phyloP scores from a whole-genome alignment of 805 yeast species.

The Candida railenensis region DNA sequence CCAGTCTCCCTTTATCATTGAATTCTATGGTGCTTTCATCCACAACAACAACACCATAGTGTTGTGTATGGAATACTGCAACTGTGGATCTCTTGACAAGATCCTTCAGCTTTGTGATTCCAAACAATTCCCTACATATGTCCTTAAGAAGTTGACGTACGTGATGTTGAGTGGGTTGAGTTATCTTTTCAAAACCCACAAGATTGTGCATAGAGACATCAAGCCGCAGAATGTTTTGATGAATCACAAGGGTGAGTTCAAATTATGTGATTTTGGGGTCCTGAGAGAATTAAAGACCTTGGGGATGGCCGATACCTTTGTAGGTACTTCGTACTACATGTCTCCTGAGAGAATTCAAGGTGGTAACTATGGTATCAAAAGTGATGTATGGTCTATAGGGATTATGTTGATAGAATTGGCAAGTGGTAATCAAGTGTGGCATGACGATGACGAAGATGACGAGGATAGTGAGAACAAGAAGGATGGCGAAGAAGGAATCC shows the following conservation, averaged over 20 bases:
- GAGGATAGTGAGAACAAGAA: constrained; percentile 11
- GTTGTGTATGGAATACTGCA: constrained; percentile 94
- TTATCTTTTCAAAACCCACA: constrained; percentile 78
- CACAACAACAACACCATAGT: constrained; percentile 66
- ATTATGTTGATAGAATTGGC: constrained; percentile 86
- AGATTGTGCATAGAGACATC: constrained; percentile 92
- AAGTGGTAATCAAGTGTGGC: constrained; percentile 79
- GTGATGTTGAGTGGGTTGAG: constrained; percentile 79
- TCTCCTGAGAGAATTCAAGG: constrained; percentile 98
- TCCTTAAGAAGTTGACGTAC: constrained; percentile 70
- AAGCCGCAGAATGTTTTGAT: constrained; percentile 92
- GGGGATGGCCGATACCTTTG: constrained; percentile 87
- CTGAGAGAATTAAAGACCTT: constrained; percentile 89
- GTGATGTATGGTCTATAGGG: constrained; percentile 97
- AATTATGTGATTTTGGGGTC: constrained; percentile 96
- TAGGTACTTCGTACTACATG: constrained; percentile 95
- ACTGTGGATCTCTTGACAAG: constrained; percentile 88
- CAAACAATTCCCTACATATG: constrained; percentile 51
- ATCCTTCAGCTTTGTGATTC: constrained; percentile 53
- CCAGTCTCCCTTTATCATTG: constrained; percentile 76
- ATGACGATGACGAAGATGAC: constrained; percentile 43
- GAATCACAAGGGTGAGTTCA: constrained; percentile 82
- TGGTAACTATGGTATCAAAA: constrained; percentile 86
- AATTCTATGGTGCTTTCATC: constrained; percentile 87
- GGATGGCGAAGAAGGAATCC: neutral